phyloP scores from a whole-genome alignment of 2,329 filamentous ascomycete species.

The Colletotrichum sp. region DNA sequence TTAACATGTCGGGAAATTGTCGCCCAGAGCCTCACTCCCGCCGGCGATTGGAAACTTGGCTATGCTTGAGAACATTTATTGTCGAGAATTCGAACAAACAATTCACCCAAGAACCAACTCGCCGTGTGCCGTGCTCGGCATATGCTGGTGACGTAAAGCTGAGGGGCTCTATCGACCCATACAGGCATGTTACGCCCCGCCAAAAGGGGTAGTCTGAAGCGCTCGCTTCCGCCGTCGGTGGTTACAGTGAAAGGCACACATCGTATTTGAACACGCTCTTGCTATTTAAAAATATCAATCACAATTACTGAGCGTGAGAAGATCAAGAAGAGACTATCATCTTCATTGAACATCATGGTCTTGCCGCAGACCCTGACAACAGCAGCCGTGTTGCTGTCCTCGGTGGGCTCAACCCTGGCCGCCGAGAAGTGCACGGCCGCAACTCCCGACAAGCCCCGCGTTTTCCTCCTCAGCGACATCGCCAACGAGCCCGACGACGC shows the following conservation, averaged over 20 bases:
- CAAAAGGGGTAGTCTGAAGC: neutral
- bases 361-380: neutral
- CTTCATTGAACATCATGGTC: neutral
- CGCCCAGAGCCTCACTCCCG: neutral
- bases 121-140: neutral
- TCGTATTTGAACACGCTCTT: neutral
- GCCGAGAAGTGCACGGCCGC: neutral
- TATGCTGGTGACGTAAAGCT: neutral
- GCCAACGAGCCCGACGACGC: conserved; percentile 42
- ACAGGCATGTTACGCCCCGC: neutral
- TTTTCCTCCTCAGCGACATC: conserved; percentile 40
- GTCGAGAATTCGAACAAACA: neutral
- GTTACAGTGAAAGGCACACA: neutral
- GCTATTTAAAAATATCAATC: neutral
- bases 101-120: neutral
- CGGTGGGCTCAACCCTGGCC: neutral
- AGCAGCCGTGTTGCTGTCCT: neutral
- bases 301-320: neutral
- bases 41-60: neutral
- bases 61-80: neutral
- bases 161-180: neutral
- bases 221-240: neutral
- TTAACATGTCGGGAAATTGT: neutral
- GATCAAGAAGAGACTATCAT: neutral
- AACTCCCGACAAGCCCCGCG: conserved; percentile 23